phyloP scores from a whole-genome alignment of 495 filamentous ascomycete species.

The Penicillium waksmanii region DNA sequence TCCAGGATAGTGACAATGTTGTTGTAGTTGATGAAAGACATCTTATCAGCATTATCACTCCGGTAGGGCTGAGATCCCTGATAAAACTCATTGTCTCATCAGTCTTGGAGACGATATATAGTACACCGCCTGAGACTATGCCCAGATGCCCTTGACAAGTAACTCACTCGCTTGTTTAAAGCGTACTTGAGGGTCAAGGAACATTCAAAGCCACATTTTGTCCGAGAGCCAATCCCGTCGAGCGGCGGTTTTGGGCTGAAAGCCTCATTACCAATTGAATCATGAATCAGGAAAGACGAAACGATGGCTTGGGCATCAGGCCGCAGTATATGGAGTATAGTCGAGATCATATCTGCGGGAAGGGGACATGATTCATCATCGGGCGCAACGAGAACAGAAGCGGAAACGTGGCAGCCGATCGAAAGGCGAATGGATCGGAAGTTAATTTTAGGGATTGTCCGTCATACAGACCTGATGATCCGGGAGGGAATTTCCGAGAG shows the following conservation, averaged over 20 bases:
- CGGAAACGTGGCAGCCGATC: neutral
- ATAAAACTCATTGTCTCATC: neutral
- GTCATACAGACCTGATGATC: neutral
- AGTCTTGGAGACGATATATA: neutral
- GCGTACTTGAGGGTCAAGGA: neutral
- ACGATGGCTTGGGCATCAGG: slow-evolving; percentile 10
- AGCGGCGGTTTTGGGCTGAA: neutral
- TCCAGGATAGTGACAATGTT: neutral
- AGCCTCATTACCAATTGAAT: neutral
- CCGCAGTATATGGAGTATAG: neutral
- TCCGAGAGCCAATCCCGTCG: neutral
- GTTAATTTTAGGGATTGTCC: neutral
- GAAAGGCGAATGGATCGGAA: neutral
- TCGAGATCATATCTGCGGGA: neutral
- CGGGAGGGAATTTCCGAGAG: neutral
- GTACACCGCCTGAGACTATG: no score
- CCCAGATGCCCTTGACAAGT: neutral
- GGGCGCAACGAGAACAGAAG: neutral
- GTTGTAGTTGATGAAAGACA: neutral
- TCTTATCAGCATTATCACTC: neutral
- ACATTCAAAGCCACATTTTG: neutral
- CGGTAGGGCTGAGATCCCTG: neutral
- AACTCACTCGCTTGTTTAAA: neutral
- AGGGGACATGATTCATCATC: neutral
- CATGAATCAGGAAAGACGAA: slow-evolving; percentile 11